Evolutionary conservation across 352 stramenopile genomes (phyloP).

Genomic region (Phytophthora palmivora): DNA sequence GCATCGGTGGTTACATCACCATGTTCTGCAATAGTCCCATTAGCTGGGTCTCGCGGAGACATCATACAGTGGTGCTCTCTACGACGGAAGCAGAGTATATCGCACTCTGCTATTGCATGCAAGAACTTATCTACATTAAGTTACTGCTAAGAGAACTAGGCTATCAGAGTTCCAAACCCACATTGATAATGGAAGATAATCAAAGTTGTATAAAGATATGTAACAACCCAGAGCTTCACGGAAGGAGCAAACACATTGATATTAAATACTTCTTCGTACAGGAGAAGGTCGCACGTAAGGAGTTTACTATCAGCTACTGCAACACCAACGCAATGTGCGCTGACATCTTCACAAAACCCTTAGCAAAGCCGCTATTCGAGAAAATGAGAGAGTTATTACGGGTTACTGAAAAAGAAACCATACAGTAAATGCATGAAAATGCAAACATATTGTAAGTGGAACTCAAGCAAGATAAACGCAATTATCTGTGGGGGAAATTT

Average conservation of each 20-base stretch:
- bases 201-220: slow-evolving; percentile 24
- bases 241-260: slow-evolving; percentile 12
- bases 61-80: slow-evolving; percentile 19
- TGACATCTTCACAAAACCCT: slow-evolving; percentile 8
- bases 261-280: slow-evolving; percentile 23
- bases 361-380: not conserved
- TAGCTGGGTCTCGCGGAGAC: slow-evolving; percentile 3
- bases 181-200: slow-evolving; percentile 19
- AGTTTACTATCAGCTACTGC: too few species aligned
- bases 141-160: too few species aligned
- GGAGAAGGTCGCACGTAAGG: not conserved
- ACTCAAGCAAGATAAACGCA: too few species aligned
- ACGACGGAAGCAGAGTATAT: too few species aligned
- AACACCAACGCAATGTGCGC: slow-evolving; percentile 1
- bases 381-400: slow-evolving; percentile 5
- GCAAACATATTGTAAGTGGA: too few species aligned
- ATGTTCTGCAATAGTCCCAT: slow-evolving; percentile 17
- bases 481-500: too few species aligned
- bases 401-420: not conserved
- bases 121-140: too few species aligned
- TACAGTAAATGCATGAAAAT: too few species aligned
- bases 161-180: too few species aligned
- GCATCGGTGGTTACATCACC: slow-evolving; percentile 9
- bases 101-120: too few species aligned
- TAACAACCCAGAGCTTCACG: slow-evolving; percentile 16